Percentiles rank a stretch among this genome's conserved stretches.
These are phyloP conservation scores for Tulasnella sp. DNA, from an alignment of 768 basidiomycete genomes.

Conservation along the genomic window DNA sequence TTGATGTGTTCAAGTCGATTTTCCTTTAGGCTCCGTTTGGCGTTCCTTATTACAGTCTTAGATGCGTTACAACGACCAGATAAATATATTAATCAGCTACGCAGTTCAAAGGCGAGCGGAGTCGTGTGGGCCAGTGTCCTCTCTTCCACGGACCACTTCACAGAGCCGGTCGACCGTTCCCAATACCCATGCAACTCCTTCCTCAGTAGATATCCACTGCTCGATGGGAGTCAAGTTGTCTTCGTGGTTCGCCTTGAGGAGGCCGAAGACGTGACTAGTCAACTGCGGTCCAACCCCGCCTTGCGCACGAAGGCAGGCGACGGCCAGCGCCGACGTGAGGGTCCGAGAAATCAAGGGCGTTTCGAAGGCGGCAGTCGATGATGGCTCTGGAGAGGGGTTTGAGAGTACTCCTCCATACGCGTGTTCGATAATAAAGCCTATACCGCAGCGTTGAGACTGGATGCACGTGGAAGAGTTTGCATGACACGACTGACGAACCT, in stretches of 20 bases:
- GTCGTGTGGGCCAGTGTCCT: not conserved
- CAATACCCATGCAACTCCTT: conserved; percentile 26
- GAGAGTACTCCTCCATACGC: conserved; percentile 68
- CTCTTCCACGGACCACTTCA: conserved; percentile 11
- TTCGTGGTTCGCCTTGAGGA: conserved; percentile 67
- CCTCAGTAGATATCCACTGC: conserved; percentile 26
- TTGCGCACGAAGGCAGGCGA: conserved; percentile 76
- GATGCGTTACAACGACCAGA: conserved; percentile 5
- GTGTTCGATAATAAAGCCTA: conserved; percentile 73
- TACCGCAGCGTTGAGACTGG: not conserved
- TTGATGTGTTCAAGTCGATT: no score
- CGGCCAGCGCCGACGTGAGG: conserved; percentile 72
- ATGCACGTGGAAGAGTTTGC: not conserved
- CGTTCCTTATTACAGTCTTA: not conserved
- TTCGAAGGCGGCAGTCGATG: conserved; percentile 52
- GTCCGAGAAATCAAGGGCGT: conserved; percentile 51
- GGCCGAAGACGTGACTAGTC: conserved; percentile 77
- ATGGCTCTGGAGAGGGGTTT: conserved; percentile 55
- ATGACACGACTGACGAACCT: conserved; percentile 42
- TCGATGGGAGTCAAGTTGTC: conserved; percentile 24
- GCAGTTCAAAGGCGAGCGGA: not conserved
- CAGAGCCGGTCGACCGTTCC: conserved; percentile 23
- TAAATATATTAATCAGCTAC: not conserved
- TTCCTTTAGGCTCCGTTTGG: no score
- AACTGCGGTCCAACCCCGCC: conserved; percentile 78